Evolutionary conservation across 768 basidiomycete species (phyloP), one percentile per base, ranked within the genome.

Genomic region (Amanita thiersii): DNA sequence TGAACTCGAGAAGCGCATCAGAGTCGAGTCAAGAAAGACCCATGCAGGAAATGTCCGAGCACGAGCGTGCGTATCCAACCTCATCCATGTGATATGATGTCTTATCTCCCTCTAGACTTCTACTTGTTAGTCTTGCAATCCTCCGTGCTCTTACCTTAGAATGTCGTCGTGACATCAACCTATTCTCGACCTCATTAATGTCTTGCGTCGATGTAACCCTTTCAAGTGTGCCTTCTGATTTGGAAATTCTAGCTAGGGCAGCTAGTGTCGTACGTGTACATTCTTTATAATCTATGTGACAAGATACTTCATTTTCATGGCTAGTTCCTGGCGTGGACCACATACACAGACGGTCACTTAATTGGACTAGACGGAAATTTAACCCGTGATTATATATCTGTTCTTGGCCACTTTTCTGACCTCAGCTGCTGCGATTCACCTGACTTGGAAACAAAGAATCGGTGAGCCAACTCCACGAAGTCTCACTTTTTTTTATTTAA

Each of bases 241-340:
- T 90, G 20, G 88, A 90, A 55, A 74, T 91, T 7, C 65, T 73
- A 24, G 83, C 83, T 3, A 75, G 84, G 52, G 79, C 83, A 8
- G 89, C 89, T 15, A 84, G 75, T 53, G 77, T 91, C 40, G 90
- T 90, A 57, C 52, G 86, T 37, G 40, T 37, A 14, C 8, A 15
- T 11, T 6, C 23, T 26, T 25, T 5, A 14, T 29, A 8, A n/a
- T n/a, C n/a, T n/a, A n/a, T n/a, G n/a, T n/a, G 15, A 12, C 12
- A 18, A 10, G 40, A 12, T 43, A 21, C 17, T 23, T 19, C 10
- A 29, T 15, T 14, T 43, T 1, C 32, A 15, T 33, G 2, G 12
- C n/a, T 23, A 92, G 85, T 90, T 94, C 52, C 86, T 83, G 2
- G 83, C 89, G 1, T 97, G 89, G 84, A 83, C 85, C 14, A 92